Percentiles rank a stretch among this genome's conserved stretches.
Evolutionary conservation across 371 early-diverging fungal species (phyloP).

Genomic region (Dichotomocladium elegans): DNA sequence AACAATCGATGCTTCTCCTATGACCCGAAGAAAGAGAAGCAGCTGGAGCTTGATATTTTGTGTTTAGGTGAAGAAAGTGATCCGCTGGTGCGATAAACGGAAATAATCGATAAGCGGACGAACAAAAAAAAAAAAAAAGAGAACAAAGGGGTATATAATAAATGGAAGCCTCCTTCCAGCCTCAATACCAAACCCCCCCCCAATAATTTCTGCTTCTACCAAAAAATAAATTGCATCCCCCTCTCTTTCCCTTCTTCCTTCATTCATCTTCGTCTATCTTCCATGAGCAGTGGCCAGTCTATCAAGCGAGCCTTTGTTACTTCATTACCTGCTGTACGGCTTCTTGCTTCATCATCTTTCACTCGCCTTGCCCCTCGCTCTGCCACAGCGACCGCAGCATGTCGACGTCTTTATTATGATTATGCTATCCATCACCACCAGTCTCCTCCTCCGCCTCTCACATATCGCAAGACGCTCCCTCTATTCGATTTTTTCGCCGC

Average conservation of each 20-base stretch:
- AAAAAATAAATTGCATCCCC: too few relatives aligned
- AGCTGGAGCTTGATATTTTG: too few relatives aligned
- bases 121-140: too few relatives aligned
- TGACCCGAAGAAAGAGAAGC: too few relatives aligned
- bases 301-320: neutral
- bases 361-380: neutral
- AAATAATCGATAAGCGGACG: too few relatives aligned
- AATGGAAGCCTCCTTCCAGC: too few relatives aligned
- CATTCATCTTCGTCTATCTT: neutral
- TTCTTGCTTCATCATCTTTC: neutral
- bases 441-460: neutral
- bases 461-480: slow-evolving; percentile 9
- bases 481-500: slow-evolving; percentile 31
- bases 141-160: too few relatives aligned
- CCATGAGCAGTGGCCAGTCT: slow-evolving; percentile 5
- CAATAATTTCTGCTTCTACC: too few relatives aligned
- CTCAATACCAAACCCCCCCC: too few relatives aligned
- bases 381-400: neutral
- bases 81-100: too few relatives aligned
- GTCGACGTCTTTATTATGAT: slow-evolving; percentile 4
- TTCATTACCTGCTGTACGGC: neutral
- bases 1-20: too few relatives aligned
- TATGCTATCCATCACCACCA: slow-evolving; percentile 9
- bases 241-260: neutral
- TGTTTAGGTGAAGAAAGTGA: too few relatives aligned